phyloP scores from a whole-genome alignment of 345 rosid species.

The Trapa incisa region DNA sequence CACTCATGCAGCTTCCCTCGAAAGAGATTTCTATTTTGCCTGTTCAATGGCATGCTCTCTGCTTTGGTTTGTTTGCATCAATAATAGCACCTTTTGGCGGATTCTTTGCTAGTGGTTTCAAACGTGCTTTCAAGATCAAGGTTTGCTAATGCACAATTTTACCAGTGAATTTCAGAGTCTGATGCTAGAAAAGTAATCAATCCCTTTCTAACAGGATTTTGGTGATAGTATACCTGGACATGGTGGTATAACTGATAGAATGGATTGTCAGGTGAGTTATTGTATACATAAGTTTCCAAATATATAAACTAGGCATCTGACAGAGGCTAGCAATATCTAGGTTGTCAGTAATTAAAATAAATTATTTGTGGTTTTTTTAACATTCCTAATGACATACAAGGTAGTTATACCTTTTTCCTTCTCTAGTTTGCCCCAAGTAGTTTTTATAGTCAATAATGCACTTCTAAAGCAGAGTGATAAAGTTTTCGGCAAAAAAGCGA shows the following conservation, averaged over 20 bases:
- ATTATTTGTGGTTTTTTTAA: too few species aligned
- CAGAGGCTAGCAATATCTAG: too few species aligned
- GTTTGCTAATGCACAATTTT: constrained; percentile 17
- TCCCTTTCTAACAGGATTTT: constrained; percentile 50
- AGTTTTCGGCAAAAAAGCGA: too few species aligned
- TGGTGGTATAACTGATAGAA: constrained; percentile 91
- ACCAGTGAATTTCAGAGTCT: too few species aligned
- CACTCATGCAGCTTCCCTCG: too few species aligned
- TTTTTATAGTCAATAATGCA: too few species aligned
- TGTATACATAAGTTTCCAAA: not conserved
- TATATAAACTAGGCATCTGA: not conserved
- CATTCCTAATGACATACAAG: too few species aligned
- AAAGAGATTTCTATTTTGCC: too few species aligned
- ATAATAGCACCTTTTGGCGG: constrained; percentile 99
- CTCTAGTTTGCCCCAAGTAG: too few species aligned
- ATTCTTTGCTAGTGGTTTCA: constrained; percentile 96
- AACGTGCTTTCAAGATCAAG: constrained; percentile 95
- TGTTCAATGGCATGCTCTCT: constrained; percentile 47
- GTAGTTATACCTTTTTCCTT: too few species aligned
- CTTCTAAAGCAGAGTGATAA: too few species aligned
- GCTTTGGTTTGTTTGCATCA: constrained; percentile 88
- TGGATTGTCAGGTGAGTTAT: constrained; percentile 79
- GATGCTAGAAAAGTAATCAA: not conserved
- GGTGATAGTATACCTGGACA: constrained; percentile 99
- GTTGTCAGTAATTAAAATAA: too few species aligned